phyloP scores from a whole-genome alignment of 2,329 filamentous ascomycete species.

The Cladophialophora exuberans region DNA sequence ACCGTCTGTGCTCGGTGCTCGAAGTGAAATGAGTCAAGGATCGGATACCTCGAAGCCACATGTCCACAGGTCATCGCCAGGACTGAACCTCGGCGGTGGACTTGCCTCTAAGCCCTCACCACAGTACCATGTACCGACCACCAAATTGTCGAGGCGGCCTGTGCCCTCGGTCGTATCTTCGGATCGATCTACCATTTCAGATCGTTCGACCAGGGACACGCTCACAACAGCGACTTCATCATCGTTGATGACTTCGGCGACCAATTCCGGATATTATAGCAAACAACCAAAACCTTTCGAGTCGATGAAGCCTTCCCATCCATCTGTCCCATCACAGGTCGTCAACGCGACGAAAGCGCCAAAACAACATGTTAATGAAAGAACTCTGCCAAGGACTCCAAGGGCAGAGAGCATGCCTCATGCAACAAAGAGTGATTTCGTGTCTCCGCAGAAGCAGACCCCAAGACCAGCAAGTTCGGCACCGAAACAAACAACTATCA shows the following conservation, averaged over 20 bases:
- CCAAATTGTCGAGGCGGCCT: slow-evolving; percentile 3
- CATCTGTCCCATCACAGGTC: background rate
- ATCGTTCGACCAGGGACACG: slow-evolving; percentile 16
- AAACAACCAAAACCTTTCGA: background rate
- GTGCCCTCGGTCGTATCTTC: slow-evolving; percentile 21
- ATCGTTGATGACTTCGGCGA: slow-evolving; percentile 8
- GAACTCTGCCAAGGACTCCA: too few species aligned
- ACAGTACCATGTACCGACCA: slow-evolving; percentile 14
- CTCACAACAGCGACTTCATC: slow-evolving; percentile 9
- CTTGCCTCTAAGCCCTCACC: slow-evolving; percentile 27
- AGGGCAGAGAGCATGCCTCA: background rate
- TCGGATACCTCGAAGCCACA: slow-evolving; percentile 7
- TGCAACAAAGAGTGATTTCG: background rate
- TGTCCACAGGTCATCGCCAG: slow-evolving; percentile 17
- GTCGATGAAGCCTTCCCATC: background rate
- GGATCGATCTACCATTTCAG: slow-evolving; percentile 27
- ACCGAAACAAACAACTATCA: too few species aligned
- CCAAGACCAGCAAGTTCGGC: background rate
- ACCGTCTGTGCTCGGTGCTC: slow-evolving; percentile 27
- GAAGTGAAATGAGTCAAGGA: slow-evolving; percentile 15
- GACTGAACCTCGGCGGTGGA: slow-evolving; percentile 32
- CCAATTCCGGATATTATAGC: background rate
- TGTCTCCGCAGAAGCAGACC: background rate
- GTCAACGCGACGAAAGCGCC: too few species aligned
- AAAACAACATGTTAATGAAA: too few species aligned